Percentiles rank a stretch among this genome's conserved stretches.
Conservation (phyloP, 768 basidiomycete species). For the Amanita phalloides region DNA sequence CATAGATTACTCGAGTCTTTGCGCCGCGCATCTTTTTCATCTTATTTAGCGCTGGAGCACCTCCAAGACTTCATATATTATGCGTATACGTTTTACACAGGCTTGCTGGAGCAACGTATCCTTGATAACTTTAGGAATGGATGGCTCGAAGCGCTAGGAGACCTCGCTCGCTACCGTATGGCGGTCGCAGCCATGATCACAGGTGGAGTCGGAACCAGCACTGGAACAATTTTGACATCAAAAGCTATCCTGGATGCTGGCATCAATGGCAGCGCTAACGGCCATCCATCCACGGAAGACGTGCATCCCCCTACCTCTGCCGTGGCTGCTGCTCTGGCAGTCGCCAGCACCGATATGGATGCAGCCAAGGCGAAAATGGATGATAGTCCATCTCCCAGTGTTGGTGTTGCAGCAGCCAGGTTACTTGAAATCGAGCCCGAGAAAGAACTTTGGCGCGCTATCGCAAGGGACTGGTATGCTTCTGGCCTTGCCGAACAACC, state of each 20-base stretch:
- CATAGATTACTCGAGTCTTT: constrained; percentile 86
- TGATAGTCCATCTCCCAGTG: constrained; percentile 61
- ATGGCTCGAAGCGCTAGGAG: constrained; percentile 96
- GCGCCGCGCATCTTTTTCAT: constrained; percentile 69
- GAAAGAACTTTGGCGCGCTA: constrained; percentile 83
- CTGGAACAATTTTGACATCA: constrained; percentile 35
- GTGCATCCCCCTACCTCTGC: constrained; percentile 8
- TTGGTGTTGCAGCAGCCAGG: constrained; percentile 77
- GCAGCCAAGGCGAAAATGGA: constrained; percentile 32
- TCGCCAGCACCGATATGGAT: constrained; percentile 10
- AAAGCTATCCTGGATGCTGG: constrained; percentile 43
- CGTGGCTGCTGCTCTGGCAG: constrained; percentile 23
- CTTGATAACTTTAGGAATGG: constrained; percentile 62
- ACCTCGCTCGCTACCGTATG: constrained; percentile 92
- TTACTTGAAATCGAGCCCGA: constrained; percentile 82
- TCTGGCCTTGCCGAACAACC: constrained; percentile 81
- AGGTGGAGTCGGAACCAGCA: constrained; percentile 27
- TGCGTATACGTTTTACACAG: constrained; percentile 89
- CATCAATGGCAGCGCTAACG: constrained; percentile 13
- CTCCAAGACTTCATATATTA: constrained; percentile 93
- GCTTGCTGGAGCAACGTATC: constrained; percentile 72
- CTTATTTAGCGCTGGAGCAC: constrained; percentile 71
- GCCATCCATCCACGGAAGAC: neutral
- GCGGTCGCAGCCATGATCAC: constrained; percentile 83
- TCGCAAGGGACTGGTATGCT: constrained; percentile 91